Conservation (phyloP, 306 rosid species). For the Malus fusca region DNA sequence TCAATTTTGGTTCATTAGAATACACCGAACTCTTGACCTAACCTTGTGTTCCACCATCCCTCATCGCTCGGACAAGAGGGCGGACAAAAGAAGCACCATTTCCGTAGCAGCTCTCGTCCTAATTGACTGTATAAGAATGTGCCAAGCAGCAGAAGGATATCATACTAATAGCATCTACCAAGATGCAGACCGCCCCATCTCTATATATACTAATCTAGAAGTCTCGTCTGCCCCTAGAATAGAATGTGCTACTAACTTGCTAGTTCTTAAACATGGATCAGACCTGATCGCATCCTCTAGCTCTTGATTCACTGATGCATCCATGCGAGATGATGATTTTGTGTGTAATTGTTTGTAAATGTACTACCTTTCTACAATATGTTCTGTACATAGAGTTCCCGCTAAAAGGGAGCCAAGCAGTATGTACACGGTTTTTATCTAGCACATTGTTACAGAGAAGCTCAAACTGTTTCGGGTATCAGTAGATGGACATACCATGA, state of each 20-base stretch:
- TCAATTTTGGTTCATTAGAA: no score
- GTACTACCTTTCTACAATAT: neutral
- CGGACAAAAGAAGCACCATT: neutral
- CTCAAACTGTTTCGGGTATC: conserved; percentile 5
- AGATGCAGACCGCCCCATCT: neutral
- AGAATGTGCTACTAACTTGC: neutral
- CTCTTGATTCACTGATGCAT: neutral
- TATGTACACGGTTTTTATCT: neutral
- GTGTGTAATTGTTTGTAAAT: neutral
- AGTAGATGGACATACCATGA: conserved; percentile 6
- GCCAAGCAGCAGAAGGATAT: neutral
- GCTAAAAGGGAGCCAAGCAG: conserved; percentile 4
- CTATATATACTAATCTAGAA: neutral
- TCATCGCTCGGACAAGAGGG: neutral
- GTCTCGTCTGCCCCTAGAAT: neutral
- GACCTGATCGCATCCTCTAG: neutral
- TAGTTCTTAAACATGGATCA: neutral
- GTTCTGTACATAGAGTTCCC: neutral
- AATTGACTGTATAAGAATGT: neutral
- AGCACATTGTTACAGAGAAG: conserved; percentile 12
- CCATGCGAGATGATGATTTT: neutral
- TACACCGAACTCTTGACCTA: neutral
- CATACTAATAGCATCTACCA: neutral
- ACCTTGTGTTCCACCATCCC: neutral
- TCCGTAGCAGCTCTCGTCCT: neutral